Conservation (phyloP, 768 basidiomycete species). For the Tephrocybe sp. region DNA sequence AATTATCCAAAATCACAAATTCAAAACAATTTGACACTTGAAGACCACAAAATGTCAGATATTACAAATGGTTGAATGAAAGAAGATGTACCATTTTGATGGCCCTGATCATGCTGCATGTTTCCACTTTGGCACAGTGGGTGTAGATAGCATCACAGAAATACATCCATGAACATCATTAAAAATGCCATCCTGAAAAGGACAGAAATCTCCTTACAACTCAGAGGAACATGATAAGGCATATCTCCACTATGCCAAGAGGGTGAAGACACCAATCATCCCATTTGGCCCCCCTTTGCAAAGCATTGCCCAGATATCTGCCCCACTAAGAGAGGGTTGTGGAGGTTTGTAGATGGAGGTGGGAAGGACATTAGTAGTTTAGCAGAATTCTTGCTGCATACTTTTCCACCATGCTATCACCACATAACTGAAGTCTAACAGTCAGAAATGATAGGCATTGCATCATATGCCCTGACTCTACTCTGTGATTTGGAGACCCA, state of each 20-base stretch:
- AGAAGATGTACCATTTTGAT: no score
- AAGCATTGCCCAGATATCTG: slow-evolving; percentile 4
- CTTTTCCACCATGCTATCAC: slow-evolving; percentile 12
- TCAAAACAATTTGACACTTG: no score
- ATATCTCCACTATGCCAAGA: slow-evolving; percentile 13
- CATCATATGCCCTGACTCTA: not conserved
- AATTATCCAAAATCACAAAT: no score
- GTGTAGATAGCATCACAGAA: not conserved
- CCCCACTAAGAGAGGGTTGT: not conserved
- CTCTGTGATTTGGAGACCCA: not conserved
- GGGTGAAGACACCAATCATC: slow-evolving; percentile 5
- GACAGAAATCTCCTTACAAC: slow-evolving; percentile 1
- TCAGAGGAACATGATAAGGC: not conserved
- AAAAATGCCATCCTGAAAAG: slow-evolving; percentile 1
- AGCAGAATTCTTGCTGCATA: slow-evolving; percentile 10
- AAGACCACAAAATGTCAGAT: no score
- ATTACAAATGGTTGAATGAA: no score
- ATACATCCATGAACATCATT: slow-evolving; percentile 5
- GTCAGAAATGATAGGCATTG: slow-evolving; percentile 5
- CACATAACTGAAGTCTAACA: slow-evolving; percentile 10
- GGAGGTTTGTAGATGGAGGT: not conserved
- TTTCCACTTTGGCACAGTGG: no score
- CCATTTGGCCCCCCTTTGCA: slow-evolving; percentile 14
- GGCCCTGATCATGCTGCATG: no score
- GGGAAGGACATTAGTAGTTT: not conserved